phyloP scores from a whole-genome alignment of 441 rosid species.

The Biscutella auriculata region DNA sequence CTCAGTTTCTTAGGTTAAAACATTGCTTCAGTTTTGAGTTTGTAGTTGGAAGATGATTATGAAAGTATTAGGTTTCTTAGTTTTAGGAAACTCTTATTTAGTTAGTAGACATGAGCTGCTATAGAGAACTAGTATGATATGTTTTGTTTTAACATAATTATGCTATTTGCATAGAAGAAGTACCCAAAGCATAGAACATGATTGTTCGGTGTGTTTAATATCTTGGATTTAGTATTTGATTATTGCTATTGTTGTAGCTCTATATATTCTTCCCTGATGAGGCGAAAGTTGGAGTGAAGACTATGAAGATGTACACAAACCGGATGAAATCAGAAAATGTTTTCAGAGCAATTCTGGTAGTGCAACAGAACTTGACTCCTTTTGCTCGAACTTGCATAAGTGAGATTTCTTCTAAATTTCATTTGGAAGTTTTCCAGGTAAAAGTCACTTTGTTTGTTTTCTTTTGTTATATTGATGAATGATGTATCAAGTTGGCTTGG shows the following conservation, averaged over 20 bases:
- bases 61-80: not conserved
- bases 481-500: not conserved
- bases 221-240: not conserved
- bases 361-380: slow-evolving; percentile 87
- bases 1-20: not conserved
- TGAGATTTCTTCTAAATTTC: slow-evolving; percentile 65
- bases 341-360: slow-evolving; percentile 61
- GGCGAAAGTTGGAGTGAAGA: slow-evolving; percentile 83
- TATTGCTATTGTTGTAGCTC: slow-evolving; percentile 33
- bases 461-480: not conserved
- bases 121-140: not conserved
- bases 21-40: too few species aligned
- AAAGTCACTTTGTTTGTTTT: not conserved
- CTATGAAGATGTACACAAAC: slow-evolving; percentile 81
- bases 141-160: too few species aligned
- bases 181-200: not conserved
- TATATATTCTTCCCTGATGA: slow-evolving; percentile 89
- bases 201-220: not conserved
- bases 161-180: too few species aligned
- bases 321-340: slow-evolving; percentile 86
- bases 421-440: slow-evolving; percentile 91
- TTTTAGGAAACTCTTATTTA: not conserved
- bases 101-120: not conserved
- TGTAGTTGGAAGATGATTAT: too few species aligned
- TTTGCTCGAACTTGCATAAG: slow-evolving; percentile 68